Base-by-base conservation (phyloP, 306 rosid species). In the Ziziphus jujuba region DNA sequence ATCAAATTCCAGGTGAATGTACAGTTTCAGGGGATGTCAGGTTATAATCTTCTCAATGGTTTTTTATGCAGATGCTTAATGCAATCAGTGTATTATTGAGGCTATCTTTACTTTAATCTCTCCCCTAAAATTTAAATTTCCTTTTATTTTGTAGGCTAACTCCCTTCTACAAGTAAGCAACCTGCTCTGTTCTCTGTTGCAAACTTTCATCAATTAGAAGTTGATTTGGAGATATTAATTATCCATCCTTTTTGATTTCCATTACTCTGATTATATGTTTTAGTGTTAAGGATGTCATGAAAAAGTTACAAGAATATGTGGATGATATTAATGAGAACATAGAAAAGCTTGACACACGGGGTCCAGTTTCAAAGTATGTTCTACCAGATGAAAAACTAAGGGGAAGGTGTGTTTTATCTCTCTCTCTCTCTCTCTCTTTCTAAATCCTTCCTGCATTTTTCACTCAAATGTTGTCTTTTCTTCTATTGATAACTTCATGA, bases 1-100 rank as follows among this genome's bases (percentile, higher is more conserved):
- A 93, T 83, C 99, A 90, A 81, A 93, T 93, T 84, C 96, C 97
- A 2, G 91, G 75, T 59, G 96, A 93, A 73, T 93, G 99, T 70
- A 88, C 89, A 55, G 63, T 93, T 72, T 85, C 99, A 31, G 99
- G 99, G 74, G 97, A 93, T 72, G 97, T 93, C 87, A 90, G 97
- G 97, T 90, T 67, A 51, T 72, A 44, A 70, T 70, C 25, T 54
- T 78, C 67, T 63, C 67, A 28, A 24, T 53, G 20, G 61, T 48
- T 79, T 56, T 50, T 63, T 28, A 12, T 34, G 28, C n/a, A 20
- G 53, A 44, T 60, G 17, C 59, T 65, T 73, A 3, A 16, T 54
- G 25, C 65, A 60, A 65, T 53, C 75, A 44, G 53, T 56, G 12
- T 28, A 59, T 65, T 64, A 43, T 66, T 65, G 65, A 56, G 49